phyloP scores from a whole-genome alignment of 2,329 filamentous ascomycete species.

The Penicillium hordei region DNA sequence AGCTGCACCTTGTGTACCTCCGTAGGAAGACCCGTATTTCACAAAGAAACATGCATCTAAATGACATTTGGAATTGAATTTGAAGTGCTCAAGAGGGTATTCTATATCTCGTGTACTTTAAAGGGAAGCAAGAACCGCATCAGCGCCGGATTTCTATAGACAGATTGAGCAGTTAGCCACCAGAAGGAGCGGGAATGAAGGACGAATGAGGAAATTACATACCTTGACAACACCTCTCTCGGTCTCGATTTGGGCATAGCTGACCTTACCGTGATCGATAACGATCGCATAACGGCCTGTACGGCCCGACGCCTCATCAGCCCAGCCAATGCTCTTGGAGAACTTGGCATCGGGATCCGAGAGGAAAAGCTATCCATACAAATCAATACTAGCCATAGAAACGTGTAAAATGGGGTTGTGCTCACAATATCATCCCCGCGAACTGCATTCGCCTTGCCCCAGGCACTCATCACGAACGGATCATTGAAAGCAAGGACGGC shows the following conservation, averaged over 20 bases:
- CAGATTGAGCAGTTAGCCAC: not conserved
- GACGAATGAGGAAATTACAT: not conserved
- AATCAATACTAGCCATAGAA: not conserved
- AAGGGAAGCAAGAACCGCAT: constrained; percentile 36
- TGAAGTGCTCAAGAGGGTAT: not conserved
- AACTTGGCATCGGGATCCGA: constrained; percentile 70
- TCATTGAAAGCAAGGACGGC: constrained; percentile 81
- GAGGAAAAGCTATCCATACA: constrained; percentile 63
- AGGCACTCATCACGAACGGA: constrained; percentile 79
- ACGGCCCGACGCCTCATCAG: constrained; percentile 54
- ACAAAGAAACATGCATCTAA: not conserved
- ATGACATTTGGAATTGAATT: not conserved
- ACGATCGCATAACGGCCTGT: constrained; percentile 77
- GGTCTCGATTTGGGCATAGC: constrained; percentile 72
- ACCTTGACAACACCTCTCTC: constrained; percentile 40
- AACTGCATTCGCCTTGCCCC: constrained; percentile 81
- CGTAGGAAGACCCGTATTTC: not conserved
- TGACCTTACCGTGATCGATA: constrained; percentile 77
- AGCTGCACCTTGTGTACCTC: not conserved
- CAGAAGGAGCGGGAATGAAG: not conserved
- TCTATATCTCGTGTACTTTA: constrained; percentile 12
- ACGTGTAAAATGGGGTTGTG: not conserved
- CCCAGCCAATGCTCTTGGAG: constrained; percentile 74
- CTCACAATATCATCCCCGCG: constrained; percentile 65
- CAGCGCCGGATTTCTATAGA: constrained; percentile 33